Evolutionary conservation across 1,284 basidiomycete species (phyloP), one percentile per base, ranked within the genome.

Genomic region (Malassezia yamatoensis): DNA sequence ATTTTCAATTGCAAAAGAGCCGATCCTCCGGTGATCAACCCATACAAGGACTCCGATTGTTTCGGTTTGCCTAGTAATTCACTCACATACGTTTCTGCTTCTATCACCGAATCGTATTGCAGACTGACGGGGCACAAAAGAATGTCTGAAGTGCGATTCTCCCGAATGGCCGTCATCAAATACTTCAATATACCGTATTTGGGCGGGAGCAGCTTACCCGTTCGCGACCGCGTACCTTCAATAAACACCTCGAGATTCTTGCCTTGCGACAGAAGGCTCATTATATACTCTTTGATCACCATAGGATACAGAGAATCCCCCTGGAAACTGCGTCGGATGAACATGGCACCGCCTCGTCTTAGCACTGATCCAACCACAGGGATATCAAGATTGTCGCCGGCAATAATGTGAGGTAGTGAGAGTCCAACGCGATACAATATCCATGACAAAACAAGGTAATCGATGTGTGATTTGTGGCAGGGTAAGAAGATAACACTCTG

Each of bases 41-140:
- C 74, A 3, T 72, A 58, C 16, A 77, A 64, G 20, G 70, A 72
- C 42, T 77, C 76, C n/a, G 68, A 64, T 56, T 76, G 72, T 56
- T 77, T 77, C n/a, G 76, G 76, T 51, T 73, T 74, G 29, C 76
- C 76, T 1, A 77, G 66, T 18, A 77, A 63, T 62, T 76, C 75
- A 29, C 69, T 67, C 5, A 75, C 64, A 51, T 76, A 77, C n/a
- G 65, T 68, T 24, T 76, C 75, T 4, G 69, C 68, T 53, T 77
- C 76, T 47, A 77, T 75, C 21, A 76, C 75, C 48, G 68, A 70
- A 61, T 76, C 76, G 60, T 77, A 77, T 51, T 77, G 76, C 13
- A 77, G 58, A 36, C 66, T 71, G 52, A 76, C 69, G 1, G 75
- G 75, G 53, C 73, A 75, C 47, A 76, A 65, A 63, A 67, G 74